phyloP scores from a whole-genome alignment of 768 basidiomycete genomes.

The Boletus eberwhitei region DNA sequence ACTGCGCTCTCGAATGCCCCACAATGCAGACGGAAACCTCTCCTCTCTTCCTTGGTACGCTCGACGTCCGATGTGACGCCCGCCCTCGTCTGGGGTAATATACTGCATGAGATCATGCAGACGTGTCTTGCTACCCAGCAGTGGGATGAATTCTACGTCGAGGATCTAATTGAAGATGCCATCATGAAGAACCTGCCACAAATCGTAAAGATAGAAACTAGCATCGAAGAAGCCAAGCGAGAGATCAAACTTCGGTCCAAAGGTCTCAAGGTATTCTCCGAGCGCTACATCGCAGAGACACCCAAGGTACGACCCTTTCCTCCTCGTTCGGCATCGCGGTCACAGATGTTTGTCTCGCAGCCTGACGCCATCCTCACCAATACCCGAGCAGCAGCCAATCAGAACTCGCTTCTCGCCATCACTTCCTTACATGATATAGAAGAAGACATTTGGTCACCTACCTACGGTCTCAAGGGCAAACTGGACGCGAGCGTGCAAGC shows the following conservation, averaged over 20 bases:
- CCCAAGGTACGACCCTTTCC: slow-evolving; percentile 53
- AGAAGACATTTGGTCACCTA: slow-evolving; percentile 97
- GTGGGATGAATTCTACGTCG: slow-evolving; percentile 66
- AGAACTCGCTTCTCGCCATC: slow-evolving; percentile 64
- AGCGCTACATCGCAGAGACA: slow-evolving; percentile 57
- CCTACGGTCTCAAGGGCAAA: slow-evolving; percentile 93
- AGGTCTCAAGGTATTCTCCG: slow-evolving; percentile 62
- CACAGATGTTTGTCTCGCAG: slow-evolving; percentile 34
- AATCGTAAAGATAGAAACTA: slow-evolving; percentile 56
- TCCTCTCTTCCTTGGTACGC: slow-evolving; percentile 66
- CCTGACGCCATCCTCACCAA: slow-evolving; percentile 63
- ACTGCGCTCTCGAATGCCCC: slow-evolving; percentile 83
- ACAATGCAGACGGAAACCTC: slow-evolving; percentile 80
- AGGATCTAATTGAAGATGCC: slow-evolving; percentile 54
- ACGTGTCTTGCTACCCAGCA: slow-evolving; percentile 56
- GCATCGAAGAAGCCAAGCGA: slow-evolving; percentile 57
- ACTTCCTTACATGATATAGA: slow-evolving; percentile 80
- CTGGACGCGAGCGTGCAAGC: slow-evolving; percentile 86
- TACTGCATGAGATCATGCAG: slow-evolving; percentile 92
- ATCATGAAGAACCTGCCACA: slow-evolving; percentile 54
- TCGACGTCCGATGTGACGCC: slow-evolving; percentile 59
- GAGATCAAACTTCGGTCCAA: slow-evolving; percentile 62
- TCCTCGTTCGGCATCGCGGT: neutral
- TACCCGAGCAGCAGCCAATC: slow-evolving; percentile 50
- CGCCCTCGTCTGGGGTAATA: slow-evolving; percentile 84